Conservation (phyloP, 2,329 filamentous ascomycete species). For the Arthrobotrys sphaeroides region DNA sequence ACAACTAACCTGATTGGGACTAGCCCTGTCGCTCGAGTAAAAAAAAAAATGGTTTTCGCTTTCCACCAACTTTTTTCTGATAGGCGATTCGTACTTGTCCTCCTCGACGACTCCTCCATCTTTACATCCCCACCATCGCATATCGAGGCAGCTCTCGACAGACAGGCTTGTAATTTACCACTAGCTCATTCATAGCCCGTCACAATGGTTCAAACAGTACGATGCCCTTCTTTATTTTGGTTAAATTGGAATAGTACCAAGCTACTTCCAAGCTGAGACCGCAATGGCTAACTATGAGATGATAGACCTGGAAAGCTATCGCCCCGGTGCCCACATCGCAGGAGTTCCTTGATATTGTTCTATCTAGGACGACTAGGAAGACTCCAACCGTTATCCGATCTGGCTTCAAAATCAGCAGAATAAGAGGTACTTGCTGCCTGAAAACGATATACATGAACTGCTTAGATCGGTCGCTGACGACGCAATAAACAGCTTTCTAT, state of each 20-base stretch:
- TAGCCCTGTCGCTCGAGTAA: slow-evolving; percentile 43
- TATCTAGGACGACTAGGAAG: slow-evolving; percentile 90
- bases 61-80: slow-evolving; percentile 37
- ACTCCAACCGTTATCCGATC: slow-evolving; percentile 94
- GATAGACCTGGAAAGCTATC: slow-evolving; percentile 75
- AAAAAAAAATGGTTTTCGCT: slow-evolving; percentile 41
- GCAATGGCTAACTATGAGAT: slow-evolving; percentile 16
- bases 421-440: slow-evolving; percentile 67
- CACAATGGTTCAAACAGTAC: slow-evolving; percentile 53
- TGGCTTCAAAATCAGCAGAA: slow-evolving; percentile 95
- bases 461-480: slow-evolving; percentile 44
- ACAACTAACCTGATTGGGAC: slow-evolving; percentile 13
- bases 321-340: slow-evolving; percentile 88
- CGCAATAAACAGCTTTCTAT: slow-evolving; percentile 76
- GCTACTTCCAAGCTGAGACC: background rate
- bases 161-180: background rate
- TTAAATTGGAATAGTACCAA: background rate
- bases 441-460: background rate
- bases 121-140: no score
- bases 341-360: slow-evolving; percentile 97
- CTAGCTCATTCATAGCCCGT: slow-evolving; percentile 5
- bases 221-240: background rate
- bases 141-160: background rate
- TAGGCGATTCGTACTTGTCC: slow-evolving; percentile 24
- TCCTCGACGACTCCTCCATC: slow-evolving; percentile 25